phyloP scores from a whole-genome alignment of 306 rosid genomes.

The Cicer cuneatum region DNA sequence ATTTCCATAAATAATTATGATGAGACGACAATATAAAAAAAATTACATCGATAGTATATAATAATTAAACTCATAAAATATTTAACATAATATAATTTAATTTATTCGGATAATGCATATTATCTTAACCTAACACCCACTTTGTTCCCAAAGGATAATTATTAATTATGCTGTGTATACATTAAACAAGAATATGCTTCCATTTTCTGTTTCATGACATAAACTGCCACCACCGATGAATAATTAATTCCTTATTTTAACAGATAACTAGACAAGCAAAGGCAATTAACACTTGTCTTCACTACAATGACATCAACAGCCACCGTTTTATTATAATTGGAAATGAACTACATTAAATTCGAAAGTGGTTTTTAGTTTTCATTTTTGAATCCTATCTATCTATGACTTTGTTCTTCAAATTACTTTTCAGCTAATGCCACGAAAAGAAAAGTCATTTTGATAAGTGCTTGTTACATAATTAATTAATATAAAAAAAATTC shows the following conservation, averaged over 20 bases:
- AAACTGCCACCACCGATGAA: constrained; percentile 12
- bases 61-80: too few relatives aligned
- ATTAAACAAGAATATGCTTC: constrained; percentile 5
- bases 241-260: constrained; percentile 2
- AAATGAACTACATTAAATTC: constrained; percentile 31
- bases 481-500: constrained; percentile 10
- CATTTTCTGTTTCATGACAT: constrained; percentile 32
- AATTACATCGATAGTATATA: too few relatives aligned
- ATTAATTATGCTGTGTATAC: constrained; percentile 17
- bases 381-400: constrained; percentile 5
- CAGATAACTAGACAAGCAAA: constrained; percentile 35
- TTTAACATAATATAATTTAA: background rate
- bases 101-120: background rate
- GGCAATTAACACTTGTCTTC: constrained; percentile 43
- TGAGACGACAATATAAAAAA: accelerated
- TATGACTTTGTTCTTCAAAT: constrained; percentile 14
- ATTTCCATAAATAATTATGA: too few relatives aligned
- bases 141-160: constrained; percentile 34
- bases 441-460: background rate
- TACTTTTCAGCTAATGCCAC: constrained; percentile 41
- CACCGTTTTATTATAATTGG: constrained; percentile 39
- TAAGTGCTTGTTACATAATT: constrained; percentile 27
- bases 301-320: constrained; percentile 41
- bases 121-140: constrained; percentile 38
- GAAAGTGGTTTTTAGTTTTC: constrained; percentile 30